Base-by-base conservation (phyloP, 192 early-diverging fungal species). In the Coemansia sp. region DNA sequence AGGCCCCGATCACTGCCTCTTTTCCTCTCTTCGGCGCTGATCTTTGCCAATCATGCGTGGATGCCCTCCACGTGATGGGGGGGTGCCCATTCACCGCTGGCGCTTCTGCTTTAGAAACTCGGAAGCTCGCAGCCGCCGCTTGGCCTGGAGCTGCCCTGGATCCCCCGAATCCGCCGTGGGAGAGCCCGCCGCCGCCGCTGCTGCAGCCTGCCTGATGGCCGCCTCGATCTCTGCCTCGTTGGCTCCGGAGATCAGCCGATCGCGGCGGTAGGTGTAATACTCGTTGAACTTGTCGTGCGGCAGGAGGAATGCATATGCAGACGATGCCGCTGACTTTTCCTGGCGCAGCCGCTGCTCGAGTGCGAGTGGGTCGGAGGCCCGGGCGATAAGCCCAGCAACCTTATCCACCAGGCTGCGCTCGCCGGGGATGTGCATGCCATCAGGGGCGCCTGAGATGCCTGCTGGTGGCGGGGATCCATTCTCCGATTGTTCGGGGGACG, bases 301-400 rank as follows among this genome's bases (percentile, higher is more conserved):
- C n/a, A n/a, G n/a, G n/a, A n/a, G n/a, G n/a, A n/a, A n/a, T n/a
- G n/a, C n/a, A n/a, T n/a, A n/a, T n/a, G n/a, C n/a, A n/a, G n/a
- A n/a, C n/a, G n/a, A n/a, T n/a, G n/a, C n/a, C n/a, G n/a, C n/a
- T n/a, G n/a, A n/a, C n/a, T n/a, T n/a, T n/a, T n/a, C n/a, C n/a
- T 13, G 51, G 12, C 67, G 39, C 23, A 55, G 49, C 31, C 28
- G 54, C 16, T 35, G 53, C 42, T 57, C 58, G 5, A 61, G 41
- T 18, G 42, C 40, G 14, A 25, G 12, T 21, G 49, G 65, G 4
- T 6, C 30, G 0, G 65, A 45, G 3, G 65, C 47, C 19, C 37
- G 46, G 30, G 52, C 52, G 6, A 68, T 58, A 19, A 59, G 34
- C 8, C 32, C 27, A 4, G 58, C 65, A 3, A 61, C 65, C 16